Base-by-base conservation (phyloP, 805 yeast genomes). In the Myxozyma nipponensis region DNA sequence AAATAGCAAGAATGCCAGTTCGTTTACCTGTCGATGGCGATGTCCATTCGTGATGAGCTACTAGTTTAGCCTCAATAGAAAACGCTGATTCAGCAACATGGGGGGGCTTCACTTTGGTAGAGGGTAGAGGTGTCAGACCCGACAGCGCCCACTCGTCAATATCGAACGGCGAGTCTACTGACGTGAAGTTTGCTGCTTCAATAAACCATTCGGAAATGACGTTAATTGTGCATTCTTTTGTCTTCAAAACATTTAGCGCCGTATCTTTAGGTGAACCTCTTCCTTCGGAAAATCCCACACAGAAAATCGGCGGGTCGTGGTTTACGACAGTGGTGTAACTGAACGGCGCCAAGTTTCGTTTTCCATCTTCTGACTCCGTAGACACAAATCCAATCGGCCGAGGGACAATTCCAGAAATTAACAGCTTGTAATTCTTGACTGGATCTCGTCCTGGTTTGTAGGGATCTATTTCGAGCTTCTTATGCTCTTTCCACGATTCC, bases 51-150 rank as follows among this genome's bases (percentile, higher is more conserved):
- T 76, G 79, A 3, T 61, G 49, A 34, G 69, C 67, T 17, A 77
- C 48, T 36, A 79, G 63, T 59, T 73, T 78, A 28, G 75, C 21
- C 62, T 81, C 86, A 4, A 81, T 57, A 4, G 81, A 74, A 56
- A 81, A 78, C 4, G 79, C 82, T 43, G 79, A 72, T 52, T 81
- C 84, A 0, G 78, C 79, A 5, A 81, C 84, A 59, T 76, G 79
- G 5, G 78, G 72, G 0, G 83, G 75, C 45, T 69, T 72, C 37
- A 81, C 84, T 9, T 64, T 59, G 0, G 59, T 58, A 0, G 82
- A 75, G 2, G 66, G 59, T 15, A 64, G 52, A 2, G 77, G 77
- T 1, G 83, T 78, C 49, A 81, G 66, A 0, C 84, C 84, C 18
- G 75, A 60, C 34, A 78, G 39, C 2, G 49, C 17, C 78, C 82